Evolutionary conservation across 352 stramenopile species (phyloP).

Genomic region (Phytophthora idaei): DNA sequence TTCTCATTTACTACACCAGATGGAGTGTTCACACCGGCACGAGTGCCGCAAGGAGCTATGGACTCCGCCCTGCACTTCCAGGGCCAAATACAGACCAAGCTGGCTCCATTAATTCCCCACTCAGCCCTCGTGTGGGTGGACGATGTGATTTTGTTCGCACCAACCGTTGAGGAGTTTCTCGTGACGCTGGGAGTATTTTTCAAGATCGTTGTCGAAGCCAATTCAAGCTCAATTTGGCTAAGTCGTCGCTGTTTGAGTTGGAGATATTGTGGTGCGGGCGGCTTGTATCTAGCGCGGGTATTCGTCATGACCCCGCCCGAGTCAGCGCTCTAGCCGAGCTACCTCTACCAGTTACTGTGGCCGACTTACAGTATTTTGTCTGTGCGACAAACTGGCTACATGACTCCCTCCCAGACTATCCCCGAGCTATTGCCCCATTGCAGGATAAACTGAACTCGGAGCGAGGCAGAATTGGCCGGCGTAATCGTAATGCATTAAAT

Average conservation of each 20-base stretch:
- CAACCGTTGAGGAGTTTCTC: slow-evolving; percentile 4
- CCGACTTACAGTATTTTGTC: slow-evolving; percentile 2
- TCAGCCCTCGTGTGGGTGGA: slow-evolving; percentile 30
- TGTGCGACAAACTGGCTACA: slow-evolving; percentile 4
- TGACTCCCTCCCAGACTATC: no score
- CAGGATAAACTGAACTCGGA: background rate
- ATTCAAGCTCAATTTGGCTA: no score
- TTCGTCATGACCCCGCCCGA: slow-evolving; percentile 15
- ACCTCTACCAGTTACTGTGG: background rate
- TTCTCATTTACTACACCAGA: slow-evolving; percentile 29
- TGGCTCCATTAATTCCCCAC: slow-evolving; percentile 18
- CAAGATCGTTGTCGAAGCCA: no score
- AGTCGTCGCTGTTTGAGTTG: slow-evolving; percentile 18
- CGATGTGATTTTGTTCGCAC: slow-evolving; percentile 28
- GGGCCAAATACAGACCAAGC: background rate
- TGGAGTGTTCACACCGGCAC: slow-evolving; percentile 17
- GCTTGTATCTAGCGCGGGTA: slow-evolving; percentile 11
- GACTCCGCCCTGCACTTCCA: slow-evolving; percentile 6
- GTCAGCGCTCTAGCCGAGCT: background rate
- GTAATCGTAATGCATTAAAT: background rate
- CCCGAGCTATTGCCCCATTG: background rate
- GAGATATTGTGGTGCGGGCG: slow-evolving; percentile 33
- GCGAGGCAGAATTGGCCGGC: background rate
- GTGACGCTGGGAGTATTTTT: no score
- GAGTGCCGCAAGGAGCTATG: slow-evolving; percentile 3